Percentiles rank a stretch among this genome's conserved stretches.
phyloP scores from a whole-genome alignment of 305 asterid genomes.

The Ilex paraguariensis region DNA sequence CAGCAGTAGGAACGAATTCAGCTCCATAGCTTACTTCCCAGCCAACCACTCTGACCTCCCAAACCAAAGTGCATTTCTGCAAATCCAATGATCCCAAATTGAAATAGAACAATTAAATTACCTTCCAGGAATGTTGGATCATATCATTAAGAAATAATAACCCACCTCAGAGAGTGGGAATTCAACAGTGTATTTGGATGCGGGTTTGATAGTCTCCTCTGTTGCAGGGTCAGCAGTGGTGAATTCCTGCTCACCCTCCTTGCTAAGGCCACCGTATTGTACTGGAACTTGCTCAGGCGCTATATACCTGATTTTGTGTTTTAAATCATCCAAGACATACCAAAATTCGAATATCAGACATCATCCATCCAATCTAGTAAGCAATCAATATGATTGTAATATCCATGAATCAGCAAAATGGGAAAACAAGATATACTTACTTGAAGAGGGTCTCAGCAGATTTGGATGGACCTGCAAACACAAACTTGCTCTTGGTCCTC shows the following conservation, averaged over 20 bases:
- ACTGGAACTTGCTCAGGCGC: constrained; percentile 89
- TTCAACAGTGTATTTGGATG: constrained; percentile 65
- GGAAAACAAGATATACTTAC: constrained; percentile 26
- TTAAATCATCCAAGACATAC: background rate
- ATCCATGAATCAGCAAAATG: background rate
- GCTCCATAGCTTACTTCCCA: constrained; percentile 85
- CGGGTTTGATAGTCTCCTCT: constrained; percentile 76
- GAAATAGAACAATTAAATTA: background rate
- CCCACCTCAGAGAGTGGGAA: constrained; percentile 76
- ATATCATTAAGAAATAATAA: background rate
- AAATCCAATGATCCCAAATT: constrained; percentile 1
- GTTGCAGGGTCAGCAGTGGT: constrained; percentile 52
- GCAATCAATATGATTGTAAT: background rate
- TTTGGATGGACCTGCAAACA: constrained; percentile 88
- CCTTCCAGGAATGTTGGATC: background rate
- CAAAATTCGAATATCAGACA: background rate
- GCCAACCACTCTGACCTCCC: constrained; percentile 89
- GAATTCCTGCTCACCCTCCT: constrained; percentile 70
- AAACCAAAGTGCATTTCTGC: constrained; percentile 58
- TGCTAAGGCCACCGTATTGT: constrained; percentile 92
- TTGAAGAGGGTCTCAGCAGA: constrained; percentile 81
- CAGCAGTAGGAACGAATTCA: constrained; percentile 71
- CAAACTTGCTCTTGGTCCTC: constrained; percentile 98
- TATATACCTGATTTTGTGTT: constrained; percentile 49
- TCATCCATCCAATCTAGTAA: background rate